Base-by-base conservation (phyloP, 148 eudicot genomes). In the Euryodendron excelsum region DNA sequence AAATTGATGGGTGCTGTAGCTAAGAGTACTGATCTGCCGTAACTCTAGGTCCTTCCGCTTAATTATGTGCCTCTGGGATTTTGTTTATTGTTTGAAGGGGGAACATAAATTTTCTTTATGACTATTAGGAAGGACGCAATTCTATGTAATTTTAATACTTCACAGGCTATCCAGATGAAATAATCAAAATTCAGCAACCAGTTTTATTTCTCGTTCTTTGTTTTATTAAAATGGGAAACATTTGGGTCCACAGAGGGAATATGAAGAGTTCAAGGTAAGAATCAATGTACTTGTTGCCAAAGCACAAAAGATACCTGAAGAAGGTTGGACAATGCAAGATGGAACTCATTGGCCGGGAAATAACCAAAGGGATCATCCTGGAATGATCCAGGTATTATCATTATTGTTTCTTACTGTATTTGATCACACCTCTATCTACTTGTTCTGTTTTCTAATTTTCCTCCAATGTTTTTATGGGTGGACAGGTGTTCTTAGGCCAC, bases 321-420 rank as follows among this genome's bases (percentile, higher is more conserved):
- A 94, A 90, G 98, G 98, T 61, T 94, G 98, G 98, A 92, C 98
- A 45, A 94, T 94, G 98, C 92, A 89, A 87, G 98, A 94, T 86
- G 97, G 97, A 73, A 94, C 94, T 45, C 74, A 96, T 15, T 94
- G 98, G 98, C 98, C 98, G 69, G 98, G 98, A 84, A 94, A 94
- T 80, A 92, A 94, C 82, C 85, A 93, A 18, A 86, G 98, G 86
- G 98, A 94, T 84, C 98, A 94, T 88, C 97, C 97, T n/a, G 98
- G 98, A 83, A 94, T 94, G 98, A 94, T 94, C 71, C 98, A 94
- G 93, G 98, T 94, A 77, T 62, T 28, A 13, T n/a, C n/a, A 20
- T 25, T 55, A 2, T 61, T 55, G 1, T 37, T 58, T 65, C 31
- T 72, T 23, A 31, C 3, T 34, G 61, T 33, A 27, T 69, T 68